Conservation (phyloP, 2,329 filamentous ascomycete species). For the Calonectria crousiana region DNA sequence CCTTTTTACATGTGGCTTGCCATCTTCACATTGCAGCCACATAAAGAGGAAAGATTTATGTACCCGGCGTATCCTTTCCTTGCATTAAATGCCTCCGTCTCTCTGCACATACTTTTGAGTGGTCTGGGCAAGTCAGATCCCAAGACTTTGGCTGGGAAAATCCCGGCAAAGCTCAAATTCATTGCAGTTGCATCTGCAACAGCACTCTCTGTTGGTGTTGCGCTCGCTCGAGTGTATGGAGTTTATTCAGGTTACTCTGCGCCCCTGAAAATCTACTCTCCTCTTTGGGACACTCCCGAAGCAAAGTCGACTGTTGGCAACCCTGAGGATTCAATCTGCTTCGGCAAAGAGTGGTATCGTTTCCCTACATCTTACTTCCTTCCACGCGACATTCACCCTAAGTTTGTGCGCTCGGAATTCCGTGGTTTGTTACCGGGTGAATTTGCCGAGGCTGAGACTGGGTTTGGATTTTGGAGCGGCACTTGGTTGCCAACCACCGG, state of each 20-base stretch:
- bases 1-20: conserved; percentile 96
- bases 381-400: conserved; percentile 84
- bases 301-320: conserved; percentile 64
- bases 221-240: conserved; percentile 79
- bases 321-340: conserved; percentile 80
- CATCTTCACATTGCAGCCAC: conserved; percentile 92
- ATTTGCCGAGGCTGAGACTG: conserved; percentile 79
- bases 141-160: conserved; percentile 74
- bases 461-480: conserved; percentile 82
- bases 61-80: conserved; percentile 95
- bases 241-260: conserved; percentile 86
- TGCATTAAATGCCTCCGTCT: conserved; percentile 87
- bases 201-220: conserved; percentile 73
- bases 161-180: conserved; percentile 83
- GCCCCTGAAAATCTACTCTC: conserved; percentile 77
- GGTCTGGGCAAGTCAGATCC: conserved; percentile 79
- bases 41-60: conserved; percentile 99
- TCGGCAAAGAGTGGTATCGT: conserved; percentile 98
- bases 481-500: conserved; percentile 85
- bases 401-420: conserved; percentile 93
- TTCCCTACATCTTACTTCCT: conserved; percentile 95
- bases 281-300: conserved; percentile 68
- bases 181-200: conserved; percentile 70
- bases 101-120: conserved; percentile 83
- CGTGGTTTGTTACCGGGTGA: conserved; percentile 89